Conservation (phyloP, 2,329 filamentous ascomycete species). For the Magnaporthiopsis poae region DNA sequence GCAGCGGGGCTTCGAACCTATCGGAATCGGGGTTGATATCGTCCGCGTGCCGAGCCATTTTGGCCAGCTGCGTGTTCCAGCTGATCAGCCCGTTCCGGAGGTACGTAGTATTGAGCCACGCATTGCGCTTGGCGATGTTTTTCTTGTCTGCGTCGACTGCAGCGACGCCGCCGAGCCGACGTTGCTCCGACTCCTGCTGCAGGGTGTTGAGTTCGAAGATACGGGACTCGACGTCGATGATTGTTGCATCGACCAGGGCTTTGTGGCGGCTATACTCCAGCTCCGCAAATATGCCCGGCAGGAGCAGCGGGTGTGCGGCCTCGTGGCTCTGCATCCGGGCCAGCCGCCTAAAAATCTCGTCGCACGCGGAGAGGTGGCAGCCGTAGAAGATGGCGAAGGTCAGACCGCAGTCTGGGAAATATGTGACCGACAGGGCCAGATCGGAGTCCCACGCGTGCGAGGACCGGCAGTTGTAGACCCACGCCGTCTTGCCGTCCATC, state of each 20-base stretch:
- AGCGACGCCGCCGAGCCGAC: neutral
- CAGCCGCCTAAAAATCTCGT: conserved; percentile 14
- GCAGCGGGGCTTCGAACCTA: neutral
- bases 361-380: conserved; percentile 11
- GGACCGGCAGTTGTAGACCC: conserved; percentile 21
- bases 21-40: neutral
- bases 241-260: conserved; percentile 13
- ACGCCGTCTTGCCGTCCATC: conserved; percentile 10
- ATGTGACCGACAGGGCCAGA: conserved; percentile 18
- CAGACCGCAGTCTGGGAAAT: conserved; percentile 16
- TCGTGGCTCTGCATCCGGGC: neutral
- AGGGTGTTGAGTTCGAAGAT: conserved; percentile 16
- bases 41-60: conserved; percentile 13
- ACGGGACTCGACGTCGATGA: conserved; percentile 16
- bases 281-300: conserved; percentile 23
- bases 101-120: conserved; percentile 19
- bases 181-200: conserved; percentile 8
- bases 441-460: conserved; percentile 19
- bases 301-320: conserved; percentile 18
- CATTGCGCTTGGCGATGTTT: conserved; percentile 13
- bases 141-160: conserved; percentile 2
- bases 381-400: conserved; percentile 20
- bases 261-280: conserved; percentile 20
- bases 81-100: conserved; percentile 18
- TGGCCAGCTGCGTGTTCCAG: conserved; percentile 18